Percentiles rank a stretch among this genome's conserved stretches.
Evolutionary conservation across 176 grass and related monocot genomes (phyloP).

Genomic region (Oryza brachyantha): DNA sequence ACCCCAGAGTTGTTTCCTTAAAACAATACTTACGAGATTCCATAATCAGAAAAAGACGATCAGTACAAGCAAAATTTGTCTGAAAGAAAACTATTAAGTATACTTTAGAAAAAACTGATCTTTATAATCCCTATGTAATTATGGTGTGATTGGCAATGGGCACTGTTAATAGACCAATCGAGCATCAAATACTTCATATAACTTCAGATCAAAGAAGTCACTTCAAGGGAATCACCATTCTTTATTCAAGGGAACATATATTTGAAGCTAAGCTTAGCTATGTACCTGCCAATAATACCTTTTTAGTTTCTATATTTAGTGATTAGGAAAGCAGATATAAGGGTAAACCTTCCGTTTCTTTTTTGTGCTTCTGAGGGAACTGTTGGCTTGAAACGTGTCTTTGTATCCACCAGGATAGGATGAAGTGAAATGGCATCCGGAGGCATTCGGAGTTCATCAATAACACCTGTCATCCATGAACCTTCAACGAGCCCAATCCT

Average conservation of each 20-base stretch:
- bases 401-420: conserved; percentile 77
- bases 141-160: background rate
- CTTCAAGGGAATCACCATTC: background rate
- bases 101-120: background rate
- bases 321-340: background rate
- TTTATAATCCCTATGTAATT: background rate
- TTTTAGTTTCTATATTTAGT: background rate
- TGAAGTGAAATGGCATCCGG: conserved; percentile 38
- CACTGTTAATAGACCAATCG: background rate
- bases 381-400: conserved; percentile 62
- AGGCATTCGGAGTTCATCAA: conserved; percentile 78
- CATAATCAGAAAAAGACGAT: background rate
- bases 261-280: background rate
- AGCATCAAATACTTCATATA: conserved; percentile 1
- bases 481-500: conserved; percentile 69
- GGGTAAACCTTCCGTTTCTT: conserved; percentile 81
- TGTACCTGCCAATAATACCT: background rate
- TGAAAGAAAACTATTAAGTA: background rate
- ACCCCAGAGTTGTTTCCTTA: background rate
- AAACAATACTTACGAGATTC: background rate
- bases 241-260: background rate
- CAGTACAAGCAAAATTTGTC: background rate
- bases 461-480: conserved; percentile 80
- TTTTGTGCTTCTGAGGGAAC: conserved; percentile 71
- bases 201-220: conserved; percentile 1